Conservation (phyloP, 2,329 filamentous ascomycete species). For the Neopestalotiopsis clavispora region DNA sequence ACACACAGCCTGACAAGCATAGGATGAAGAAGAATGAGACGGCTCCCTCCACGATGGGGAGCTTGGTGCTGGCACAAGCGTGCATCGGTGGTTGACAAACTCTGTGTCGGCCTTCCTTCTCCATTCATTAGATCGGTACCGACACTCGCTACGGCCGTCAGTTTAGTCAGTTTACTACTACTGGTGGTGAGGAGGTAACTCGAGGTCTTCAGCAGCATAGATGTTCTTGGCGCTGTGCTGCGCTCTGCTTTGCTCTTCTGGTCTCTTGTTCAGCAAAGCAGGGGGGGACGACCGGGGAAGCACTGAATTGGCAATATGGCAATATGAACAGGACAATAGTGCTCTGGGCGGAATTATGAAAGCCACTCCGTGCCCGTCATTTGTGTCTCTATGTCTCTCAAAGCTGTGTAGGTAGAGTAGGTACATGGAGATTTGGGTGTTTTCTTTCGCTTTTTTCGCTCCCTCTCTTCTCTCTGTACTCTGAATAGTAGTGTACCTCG, state of each 20-base stretch:
- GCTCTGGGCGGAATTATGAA: background rate
- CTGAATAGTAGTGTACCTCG: no score
- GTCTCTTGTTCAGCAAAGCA: background rate
- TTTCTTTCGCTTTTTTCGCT: background rate
- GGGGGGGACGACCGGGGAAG: background rate
- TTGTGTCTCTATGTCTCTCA: background rate
- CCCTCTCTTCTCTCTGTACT: background rate
- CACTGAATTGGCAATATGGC: background rate
- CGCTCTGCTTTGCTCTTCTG: background rate
- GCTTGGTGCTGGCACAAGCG: constrained; percentile 1
- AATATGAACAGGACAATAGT: background rate
- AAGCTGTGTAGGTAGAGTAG: background rate
- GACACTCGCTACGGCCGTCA: background rate
- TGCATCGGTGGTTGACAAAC: constrained; percentile 5
- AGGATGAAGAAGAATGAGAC: background rate
- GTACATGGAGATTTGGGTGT: background rate
- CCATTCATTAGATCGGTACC: background rate
- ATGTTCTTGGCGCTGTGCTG: background rate
- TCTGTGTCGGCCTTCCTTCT: background rate
- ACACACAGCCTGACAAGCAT: background rate
- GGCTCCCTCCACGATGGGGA: background rate
- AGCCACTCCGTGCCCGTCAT: background rate
- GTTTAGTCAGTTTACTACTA: background rate
- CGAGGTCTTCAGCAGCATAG: background rate
- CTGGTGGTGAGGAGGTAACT: background rate